Conservation (phyloP, 2,329 filamentous ascomycete species). For the Pseudogymnoascus sp. region DNA sequence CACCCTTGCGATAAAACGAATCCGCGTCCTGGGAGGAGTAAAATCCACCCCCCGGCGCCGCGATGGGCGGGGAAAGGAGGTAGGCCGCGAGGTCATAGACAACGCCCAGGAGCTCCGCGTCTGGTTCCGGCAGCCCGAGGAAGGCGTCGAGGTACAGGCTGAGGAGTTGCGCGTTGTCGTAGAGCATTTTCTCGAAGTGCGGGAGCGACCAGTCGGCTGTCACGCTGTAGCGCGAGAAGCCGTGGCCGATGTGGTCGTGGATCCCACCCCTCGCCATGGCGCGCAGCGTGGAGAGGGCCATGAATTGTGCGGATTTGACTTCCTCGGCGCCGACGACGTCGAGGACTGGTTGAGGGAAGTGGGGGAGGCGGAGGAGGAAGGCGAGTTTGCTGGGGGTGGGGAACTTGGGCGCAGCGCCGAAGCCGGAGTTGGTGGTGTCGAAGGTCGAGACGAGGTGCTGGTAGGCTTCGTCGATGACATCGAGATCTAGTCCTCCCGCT, state of each 20-base stretch:
- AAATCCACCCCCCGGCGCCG: conserved; percentile 63
- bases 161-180: conserved; percentile 82
- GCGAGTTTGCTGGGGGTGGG: conserved; percentile 77
- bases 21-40: conserved; percentile 87
- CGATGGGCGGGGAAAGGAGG: conserved; percentile 62
- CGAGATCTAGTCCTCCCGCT: conserved; percentile 72
- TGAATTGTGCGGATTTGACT: conserved; percentile 61
- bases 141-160: conserved; percentile 82
- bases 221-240: conserved; percentile 78
- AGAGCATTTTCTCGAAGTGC: conserved; percentile 95
- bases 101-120: conserved; percentile 65
- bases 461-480: conserved; percentile 84
- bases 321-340: conserved; percentile 85
- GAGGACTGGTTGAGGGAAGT: conserved; percentile 61
- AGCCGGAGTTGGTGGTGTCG: conserved; percentile 71
- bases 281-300: conserved; percentile 72
- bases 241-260: conserved; percentile 67
- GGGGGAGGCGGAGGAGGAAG: conserved; percentile 68
- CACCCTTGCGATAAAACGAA: conserved; percentile 63
- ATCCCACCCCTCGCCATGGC: conserved; percentile 67
- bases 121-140: conserved; percentile 37
- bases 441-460: conserved; percentile 72
- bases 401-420: conserved; percentile 76
- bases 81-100: conserved; percentile 83
- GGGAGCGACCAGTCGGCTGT: conserved; percentile 89